These are phyloP conservation scores for Grifola frondosa DNA, from an alignment of 1,284 basidiomycete genomes.

Conservation along the genomic window DNA sequence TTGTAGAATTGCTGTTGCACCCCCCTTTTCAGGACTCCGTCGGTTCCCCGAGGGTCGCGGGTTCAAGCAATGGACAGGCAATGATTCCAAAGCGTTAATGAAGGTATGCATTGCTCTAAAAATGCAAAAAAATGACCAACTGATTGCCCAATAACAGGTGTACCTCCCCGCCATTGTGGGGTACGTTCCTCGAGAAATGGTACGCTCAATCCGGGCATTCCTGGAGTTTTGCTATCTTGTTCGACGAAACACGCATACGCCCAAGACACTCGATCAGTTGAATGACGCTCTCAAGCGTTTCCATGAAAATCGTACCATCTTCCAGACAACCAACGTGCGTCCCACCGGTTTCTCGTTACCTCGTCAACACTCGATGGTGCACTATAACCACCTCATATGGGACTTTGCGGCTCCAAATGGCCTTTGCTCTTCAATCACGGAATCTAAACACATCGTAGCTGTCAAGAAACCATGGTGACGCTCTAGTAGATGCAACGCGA, in stretches of 20 bases:
- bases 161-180: conserved; percentile 15
- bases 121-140: not conserved
- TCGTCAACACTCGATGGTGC: not conserved
- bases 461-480: conserved; percentile 22
- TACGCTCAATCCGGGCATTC: conserved; percentile 4
- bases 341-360: not conserved
- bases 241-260: not conserved
- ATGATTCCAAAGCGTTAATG: conserved; percentile 21
- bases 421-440: conserved; percentile 21
- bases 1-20: conserved; percentile 8
- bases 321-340: conserved; percentile 2
- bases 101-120: too few relatives aligned
- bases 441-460: conserved; percentile 19
- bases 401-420: conserved; percentile 19
- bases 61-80: conserved; percentile 24
- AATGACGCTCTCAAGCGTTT: conserved; percentile 10
- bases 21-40: conserved; percentile 12
- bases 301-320: conserved; percentile 16
- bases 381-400: conserved; percentile 9
- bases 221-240: conserved; percentile 16
- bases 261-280: conserved; percentile 8
- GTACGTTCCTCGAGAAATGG: conserved; percentile 12
- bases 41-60: conserved; percentile 14
- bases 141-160: conserved; percentile 9
- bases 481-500: conserved; percentile 12